Evolutionary conservation across 2,329 filamentous ascomycete genomes (phyloP).

Genomic region (Fusarium sacchari): DNA sequence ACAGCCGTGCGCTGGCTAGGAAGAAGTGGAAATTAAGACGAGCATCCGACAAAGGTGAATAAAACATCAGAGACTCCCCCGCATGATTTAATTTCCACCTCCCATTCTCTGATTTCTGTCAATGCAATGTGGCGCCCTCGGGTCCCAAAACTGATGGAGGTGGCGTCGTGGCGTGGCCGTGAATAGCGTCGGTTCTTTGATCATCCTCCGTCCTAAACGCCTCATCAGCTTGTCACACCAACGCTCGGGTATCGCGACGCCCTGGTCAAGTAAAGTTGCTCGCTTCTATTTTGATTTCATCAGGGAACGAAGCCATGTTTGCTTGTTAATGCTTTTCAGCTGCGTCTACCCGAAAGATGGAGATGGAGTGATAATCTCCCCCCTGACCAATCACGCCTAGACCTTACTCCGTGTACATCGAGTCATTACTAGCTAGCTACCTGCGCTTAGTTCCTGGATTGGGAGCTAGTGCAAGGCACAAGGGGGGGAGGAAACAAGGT

Average conservation of each 20-base stretch:
- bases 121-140: not conserved
- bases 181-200: not conserved
- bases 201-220: not conserved
- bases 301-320: not conserved
- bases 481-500: accelerated
- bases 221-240: accelerated
- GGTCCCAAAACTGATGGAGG: not conserved
- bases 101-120: accelerated
- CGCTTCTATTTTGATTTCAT: not conserved
- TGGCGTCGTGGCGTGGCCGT: not conserved
- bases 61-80: not conserved
- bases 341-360: accelerated
- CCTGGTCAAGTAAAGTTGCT: accelerated
- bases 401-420: too few relatives aligned
- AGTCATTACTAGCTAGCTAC: too few relatives aligned
- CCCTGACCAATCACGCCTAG: not conserved
- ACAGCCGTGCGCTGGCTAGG: not conserved
- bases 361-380: not conserved
- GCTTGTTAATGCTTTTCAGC: not conserved
- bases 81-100: not conserved
- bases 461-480: not conserved
- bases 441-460: too few relatives aligned
- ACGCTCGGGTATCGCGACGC: not conserved
- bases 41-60: accelerated
- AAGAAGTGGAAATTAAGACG: not conserved